phyloP scores from a whole-genome alignment of 2,329 filamentous ascomycete species.

The Diaporthe batatas region DNA sequence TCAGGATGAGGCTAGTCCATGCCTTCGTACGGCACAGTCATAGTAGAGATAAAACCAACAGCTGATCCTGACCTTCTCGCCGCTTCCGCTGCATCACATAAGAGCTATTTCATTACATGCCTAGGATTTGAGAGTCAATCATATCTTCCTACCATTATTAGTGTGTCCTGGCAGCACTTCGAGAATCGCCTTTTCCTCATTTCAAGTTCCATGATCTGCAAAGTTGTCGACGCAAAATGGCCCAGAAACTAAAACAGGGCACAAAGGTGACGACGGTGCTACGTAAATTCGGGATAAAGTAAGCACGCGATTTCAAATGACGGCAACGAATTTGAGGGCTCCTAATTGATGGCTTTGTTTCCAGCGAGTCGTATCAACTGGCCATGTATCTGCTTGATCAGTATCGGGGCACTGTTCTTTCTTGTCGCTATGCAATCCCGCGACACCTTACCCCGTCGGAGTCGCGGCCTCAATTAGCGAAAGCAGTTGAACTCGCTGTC shows the following conservation, averaged over 20 bases:
- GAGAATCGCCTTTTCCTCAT: neutral
- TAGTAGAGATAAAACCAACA: neutral
- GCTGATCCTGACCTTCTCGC: neutral
- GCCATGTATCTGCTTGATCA: conserved; percentile 44
- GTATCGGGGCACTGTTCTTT: conserved; percentile 43
- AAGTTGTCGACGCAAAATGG: conserved; percentile 33
- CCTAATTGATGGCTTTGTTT: conserved; percentile 5
- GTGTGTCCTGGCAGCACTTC: neutral
- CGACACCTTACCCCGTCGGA: conserved; percentile 37
- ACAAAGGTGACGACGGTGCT: conserved; percentile 38
- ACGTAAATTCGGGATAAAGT: conserved; percentile 45
- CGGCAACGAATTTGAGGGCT: conserved; percentile 34
- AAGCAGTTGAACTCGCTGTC: conserved; percentile 39
- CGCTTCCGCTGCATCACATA: too few species aligned
- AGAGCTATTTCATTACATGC: neutral
- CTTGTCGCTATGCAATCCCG: conserved; percentile 44
- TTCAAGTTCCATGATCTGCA: neutral
- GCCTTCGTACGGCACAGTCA: neutral
- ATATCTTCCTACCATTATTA: neutral
- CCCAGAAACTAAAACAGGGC: conserved; percentile 33
- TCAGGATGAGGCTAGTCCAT: neutral
- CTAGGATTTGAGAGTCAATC: neutral
- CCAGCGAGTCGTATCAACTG: conserved; percentile 40
- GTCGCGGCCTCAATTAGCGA: conserved; percentile 38
- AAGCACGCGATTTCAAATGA: conserved; percentile 36